Evolutionary conservation across 73 alveolate species (phyloP).

Genomic region (Stentor roeselii): DNA sequence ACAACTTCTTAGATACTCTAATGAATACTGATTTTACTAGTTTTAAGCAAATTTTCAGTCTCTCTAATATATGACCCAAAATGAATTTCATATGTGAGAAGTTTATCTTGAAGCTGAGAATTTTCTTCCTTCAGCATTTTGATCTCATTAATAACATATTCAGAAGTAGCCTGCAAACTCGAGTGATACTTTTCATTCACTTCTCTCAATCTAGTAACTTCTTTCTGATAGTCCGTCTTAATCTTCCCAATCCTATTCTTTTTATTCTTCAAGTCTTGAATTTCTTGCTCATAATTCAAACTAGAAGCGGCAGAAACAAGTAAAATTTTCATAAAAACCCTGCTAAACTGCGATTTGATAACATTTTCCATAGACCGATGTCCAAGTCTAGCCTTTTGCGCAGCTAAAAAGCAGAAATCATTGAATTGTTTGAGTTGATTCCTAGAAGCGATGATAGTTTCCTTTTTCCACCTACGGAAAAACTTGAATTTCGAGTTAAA

Average conservation of each 20-base stretch:
- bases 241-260: background rate
- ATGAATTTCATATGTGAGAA: background rate
- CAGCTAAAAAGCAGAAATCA: too few species aligned
- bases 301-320: too few species aligned
- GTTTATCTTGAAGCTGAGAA: background rate
- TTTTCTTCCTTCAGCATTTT: background rate
- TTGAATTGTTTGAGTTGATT: background rate
- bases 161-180: background rate
- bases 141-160: background rate
- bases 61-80: background rate
- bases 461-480: background rate
- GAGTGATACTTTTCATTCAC: too few species aligned
- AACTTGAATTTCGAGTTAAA: too few species aligned
- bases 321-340: background rate
- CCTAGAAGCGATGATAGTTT: background rate
- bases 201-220: background rate
- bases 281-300: background rate
- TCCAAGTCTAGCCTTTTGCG: background rate
- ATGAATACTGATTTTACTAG: too few species aligned
- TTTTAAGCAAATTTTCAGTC: background rate
- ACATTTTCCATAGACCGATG: too few species aligned
- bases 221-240: background rate
- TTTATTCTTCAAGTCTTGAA: too few species aligned
- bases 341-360: background rate
- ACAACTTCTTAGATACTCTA: too few species aligned